These are phyloP conservation scores for Puccinia horiana DNA, from an alignment of 1,284 basidiomycete genomes.

Conservation along the genomic window DNA sequence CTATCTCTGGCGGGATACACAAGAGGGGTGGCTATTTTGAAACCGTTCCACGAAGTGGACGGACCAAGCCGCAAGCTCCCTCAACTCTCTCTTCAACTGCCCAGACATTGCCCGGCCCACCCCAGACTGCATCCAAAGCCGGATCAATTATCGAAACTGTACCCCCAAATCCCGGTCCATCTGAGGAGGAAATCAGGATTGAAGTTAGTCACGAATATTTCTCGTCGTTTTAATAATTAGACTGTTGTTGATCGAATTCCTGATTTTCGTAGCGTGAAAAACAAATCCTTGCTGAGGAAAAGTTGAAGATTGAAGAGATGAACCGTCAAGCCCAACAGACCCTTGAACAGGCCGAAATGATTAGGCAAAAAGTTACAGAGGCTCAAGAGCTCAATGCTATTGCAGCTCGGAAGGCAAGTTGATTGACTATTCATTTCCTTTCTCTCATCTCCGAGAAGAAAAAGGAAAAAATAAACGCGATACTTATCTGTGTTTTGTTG, in stretches of 20 bases:
- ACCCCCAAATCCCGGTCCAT: neutral
- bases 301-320: slow-evolving; percentile 41
- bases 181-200: slow-evolving; percentile 9
- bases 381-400: slow-evolving; percentile 19
- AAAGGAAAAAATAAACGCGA: neutral
- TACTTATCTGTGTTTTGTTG: neutral
- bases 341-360: slow-evolving; percentile 22
- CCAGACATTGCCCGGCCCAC: neutral
- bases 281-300: slow-evolving; percentile 29
- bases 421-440: neutral
- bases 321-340: slow-evolving; percentile 13
- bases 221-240: neutral
- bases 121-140: neutral
- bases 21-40: slow-evolving; percentile 44
- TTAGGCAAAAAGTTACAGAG: slow-evolving; percentile 24
- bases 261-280: neutral
- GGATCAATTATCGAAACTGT: neutral
- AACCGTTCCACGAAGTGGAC: slow-evolving; percentile 1
- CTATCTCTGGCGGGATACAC: slow-evolving; percentile 23
- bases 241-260: neutral
- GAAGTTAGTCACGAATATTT: slow-evolving; percentile 8
- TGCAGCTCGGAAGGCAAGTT: slow-evolving; percentile 4
- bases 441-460: neutral
- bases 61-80: neutral
- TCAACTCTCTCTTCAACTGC: slow-evolving; percentile 7